phyloP scores from a whole-genome alignment of 768 basidiomycete species.

The Gymnopilus junonius region DNA sequence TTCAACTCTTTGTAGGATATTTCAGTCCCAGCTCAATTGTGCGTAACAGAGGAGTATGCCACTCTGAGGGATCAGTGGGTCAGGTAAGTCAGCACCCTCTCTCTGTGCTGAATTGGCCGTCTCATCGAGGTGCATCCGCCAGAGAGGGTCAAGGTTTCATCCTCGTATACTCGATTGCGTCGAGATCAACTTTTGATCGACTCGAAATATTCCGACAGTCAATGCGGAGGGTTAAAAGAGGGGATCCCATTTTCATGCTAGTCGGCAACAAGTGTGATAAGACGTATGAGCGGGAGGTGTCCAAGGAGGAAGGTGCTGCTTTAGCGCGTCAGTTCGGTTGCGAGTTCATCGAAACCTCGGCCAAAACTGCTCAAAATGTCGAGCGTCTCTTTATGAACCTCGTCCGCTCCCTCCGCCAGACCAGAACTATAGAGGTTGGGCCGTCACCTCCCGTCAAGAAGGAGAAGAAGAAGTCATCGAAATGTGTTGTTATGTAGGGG shows the following conservation, averaged over 20 bases:
- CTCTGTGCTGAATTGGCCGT: slow-evolving; percentile 11
- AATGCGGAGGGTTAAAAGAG: slow-evolving; percentile 86
- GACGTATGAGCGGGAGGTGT: slow-evolving; percentile 88
- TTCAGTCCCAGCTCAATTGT: slow-evolving; percentile 14
- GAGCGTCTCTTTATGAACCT: slow-evolving; percentile 88
- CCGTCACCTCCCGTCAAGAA: slow-evolving; percentile 45
- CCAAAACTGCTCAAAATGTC: slow-evolving; percentile 92
- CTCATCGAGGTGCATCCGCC: slow-evolving; percentile 11
- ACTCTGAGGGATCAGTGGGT: slow-evolving; percentile 98
- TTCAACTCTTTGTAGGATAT: slow-evolving; percentile 12
- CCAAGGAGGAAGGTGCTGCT: slow-evolving; percentile 83
- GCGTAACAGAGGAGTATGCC: slow-evolving; percentile 86
- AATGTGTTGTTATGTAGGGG: slow-evolving; percentile 85
- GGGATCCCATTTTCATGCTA: slow-evolving; percentile 87
- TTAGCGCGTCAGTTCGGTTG: slow-evolving; percentile 87
- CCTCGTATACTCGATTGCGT: slow-evolving; percentile 95
- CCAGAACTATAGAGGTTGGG: slow-evolving; percentile 58
- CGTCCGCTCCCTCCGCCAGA: slow-evolving; percentile 81
- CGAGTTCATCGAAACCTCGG: slow-evolving; percentile 96
- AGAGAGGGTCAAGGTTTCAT: slow-evolving; percentile 99
- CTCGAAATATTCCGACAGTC: slow-evolving; percentile 90
- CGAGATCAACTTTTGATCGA: slow-evolving; percentile 89
- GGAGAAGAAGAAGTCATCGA: slow-evolving; percentile 50
- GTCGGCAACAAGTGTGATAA: slow-evolving; percentile 98
- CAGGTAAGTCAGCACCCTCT: slow-evolving; percentile 60